Evolutionary conservation across 768 basidiomycete genomes (phyloP).

Genomic region (Astraeus odoratus): DNA sequence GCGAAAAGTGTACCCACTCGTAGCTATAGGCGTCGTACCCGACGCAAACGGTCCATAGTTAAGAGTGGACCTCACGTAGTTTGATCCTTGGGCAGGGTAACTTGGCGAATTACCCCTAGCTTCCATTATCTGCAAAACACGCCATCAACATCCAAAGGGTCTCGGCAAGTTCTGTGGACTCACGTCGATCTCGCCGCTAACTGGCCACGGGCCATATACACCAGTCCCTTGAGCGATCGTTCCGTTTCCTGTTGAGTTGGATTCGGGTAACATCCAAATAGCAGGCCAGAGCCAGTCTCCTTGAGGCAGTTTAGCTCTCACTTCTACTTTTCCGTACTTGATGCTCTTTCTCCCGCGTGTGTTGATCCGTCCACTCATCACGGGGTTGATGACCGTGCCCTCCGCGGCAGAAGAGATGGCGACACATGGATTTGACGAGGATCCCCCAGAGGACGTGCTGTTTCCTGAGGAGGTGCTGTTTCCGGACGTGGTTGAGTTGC

Average conservation of each 20-base stretch:
- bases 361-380: constrained; percentile 46
- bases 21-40: constrained; percentile 26
- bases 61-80: constrained; percentile 49
- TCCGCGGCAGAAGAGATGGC: constrained; percentile 31
- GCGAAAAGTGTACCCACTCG: constrained; percentile 10
- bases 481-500: constrained; percentile 14
- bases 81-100: constrained; percentile 36
- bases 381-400: constrained; percentile 41
- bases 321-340: constrained; percentile 51
- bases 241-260: constrained; percentile 10
- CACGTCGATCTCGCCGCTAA: constrained; percentile 54
- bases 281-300: constrained; percentile 38
- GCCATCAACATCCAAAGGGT: background rate
- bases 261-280: constrained; percentile 26
- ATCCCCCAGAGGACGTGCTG: constrained; percentile 7
- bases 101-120: constrained; percentile 43
- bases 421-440: constrained; percentile 37
- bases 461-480: constrained; percentile 2
- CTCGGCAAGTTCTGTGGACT: constrained; percentile 14
- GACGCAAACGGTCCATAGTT: constrained; percentile 57
- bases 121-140: constrained; percentile 41
- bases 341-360: constrained; percentile 44
- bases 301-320: constrained; percentile 53
- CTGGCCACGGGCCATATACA: constrained; percentile 38
- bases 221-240: constrained; percentile 11